Evolutionary conservation across 306 rosid genomes (phyloP).

Genomic region (Trifolium pratense): DNA sequence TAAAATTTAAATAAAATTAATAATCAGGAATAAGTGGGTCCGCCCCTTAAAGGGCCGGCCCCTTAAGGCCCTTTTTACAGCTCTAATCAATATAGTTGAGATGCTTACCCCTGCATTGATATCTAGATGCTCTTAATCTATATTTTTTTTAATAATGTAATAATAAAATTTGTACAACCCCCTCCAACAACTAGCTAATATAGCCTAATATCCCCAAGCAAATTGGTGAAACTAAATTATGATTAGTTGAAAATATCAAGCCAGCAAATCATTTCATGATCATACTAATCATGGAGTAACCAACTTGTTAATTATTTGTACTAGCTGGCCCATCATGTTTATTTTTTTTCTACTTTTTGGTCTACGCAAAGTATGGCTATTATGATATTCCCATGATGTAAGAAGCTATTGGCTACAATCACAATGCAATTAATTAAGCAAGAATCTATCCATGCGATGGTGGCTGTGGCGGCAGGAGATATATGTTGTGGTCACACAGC

Average conservation of each 20-base stretch:
- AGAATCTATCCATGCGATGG: slow-evolving; percentile 4
- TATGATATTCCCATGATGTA: slow-evolving; percentile 4
- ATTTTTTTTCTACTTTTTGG: not conserved
- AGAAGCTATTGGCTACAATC: not conserved
- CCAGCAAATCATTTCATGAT: not conserved
- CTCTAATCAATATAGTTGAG: no score
- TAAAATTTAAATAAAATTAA: no score
- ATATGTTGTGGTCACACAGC: slow-evolving; percentile 15
- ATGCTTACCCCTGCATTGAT: no score
- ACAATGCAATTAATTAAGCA: not conserved
- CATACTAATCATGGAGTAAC: not conserved
- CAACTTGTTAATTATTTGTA: not conserved
- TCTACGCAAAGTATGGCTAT: not conserved
- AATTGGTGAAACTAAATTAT: not conserved
- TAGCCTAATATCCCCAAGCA: not conserved
- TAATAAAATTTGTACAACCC: no score
- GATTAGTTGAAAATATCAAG: not conserved
- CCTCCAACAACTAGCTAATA: no score
- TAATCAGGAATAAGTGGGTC: no score
- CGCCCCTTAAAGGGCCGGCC: no score
- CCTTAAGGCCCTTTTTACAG: no score
- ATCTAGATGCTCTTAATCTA: no score
- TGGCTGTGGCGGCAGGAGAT: slow-evolving; percentile 31
- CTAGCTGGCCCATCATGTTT: not conserved
- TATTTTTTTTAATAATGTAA: no score